A percentile compares a stretch with the other conserved stretches of the same genome.
These are phyloP conservation scores for Rhodofomes roseus DNA, from an alignment of 1,284 basidiomycete genomes.

Conservation along the genomic window DNA sequence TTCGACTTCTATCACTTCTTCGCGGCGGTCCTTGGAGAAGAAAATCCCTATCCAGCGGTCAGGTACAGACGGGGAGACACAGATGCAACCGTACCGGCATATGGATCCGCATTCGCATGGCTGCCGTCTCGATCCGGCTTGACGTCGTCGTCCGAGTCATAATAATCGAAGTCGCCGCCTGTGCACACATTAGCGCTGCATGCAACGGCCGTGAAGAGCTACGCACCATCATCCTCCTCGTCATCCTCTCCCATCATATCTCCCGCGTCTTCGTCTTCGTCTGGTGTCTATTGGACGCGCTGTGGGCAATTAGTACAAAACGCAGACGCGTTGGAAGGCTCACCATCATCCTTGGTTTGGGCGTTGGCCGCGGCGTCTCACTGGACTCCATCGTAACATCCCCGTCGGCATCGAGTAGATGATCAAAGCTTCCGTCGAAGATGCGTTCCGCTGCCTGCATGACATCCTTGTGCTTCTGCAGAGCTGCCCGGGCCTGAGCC, in stretches of 20 bases:
- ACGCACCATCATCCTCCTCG: constrained; percentile 46
- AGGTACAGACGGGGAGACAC: not conserved
- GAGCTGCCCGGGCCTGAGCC: constrained; percentile 74
- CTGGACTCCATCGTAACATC: constrained; percentile 26
- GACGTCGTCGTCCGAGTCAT: constrained; percentile 70
- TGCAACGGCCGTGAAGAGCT: not conserved
- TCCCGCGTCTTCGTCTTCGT: constrained; percentile 46
- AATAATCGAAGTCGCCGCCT: constrained; percentile 35
- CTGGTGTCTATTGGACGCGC: constrained; percentile 49
- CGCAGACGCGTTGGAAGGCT: constrained; percentile 12
- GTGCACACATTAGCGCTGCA: not conserved
- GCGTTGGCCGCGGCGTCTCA: constrained; percentile 13
- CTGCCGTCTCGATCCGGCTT: constrained; percentile 35
- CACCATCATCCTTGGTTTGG: constrained; percentile 26
- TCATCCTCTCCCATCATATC: constrained; percentile 34
- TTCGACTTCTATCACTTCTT: constrained; percentile 84
- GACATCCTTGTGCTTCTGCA: constrained; percentile 77
- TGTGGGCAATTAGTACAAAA: not conserved
- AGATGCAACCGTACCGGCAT: constrained; percentile 53
- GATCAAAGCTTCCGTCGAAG: constrained; percentile 77
- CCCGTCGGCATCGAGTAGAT: constrained; percentile 56
- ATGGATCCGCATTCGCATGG: constrained; percentile 69
- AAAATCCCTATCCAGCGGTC: constrained; percentile 62
- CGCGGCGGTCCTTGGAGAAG: constrained; percentile 86
- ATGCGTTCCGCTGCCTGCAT: constrained; percentile 87